Evolutionary conservation across 2,329 filamentous ascomycete species (phyloP), one percentile per base, ranked within the genome.

Genomic region (Penicillium sp.): DNA sequence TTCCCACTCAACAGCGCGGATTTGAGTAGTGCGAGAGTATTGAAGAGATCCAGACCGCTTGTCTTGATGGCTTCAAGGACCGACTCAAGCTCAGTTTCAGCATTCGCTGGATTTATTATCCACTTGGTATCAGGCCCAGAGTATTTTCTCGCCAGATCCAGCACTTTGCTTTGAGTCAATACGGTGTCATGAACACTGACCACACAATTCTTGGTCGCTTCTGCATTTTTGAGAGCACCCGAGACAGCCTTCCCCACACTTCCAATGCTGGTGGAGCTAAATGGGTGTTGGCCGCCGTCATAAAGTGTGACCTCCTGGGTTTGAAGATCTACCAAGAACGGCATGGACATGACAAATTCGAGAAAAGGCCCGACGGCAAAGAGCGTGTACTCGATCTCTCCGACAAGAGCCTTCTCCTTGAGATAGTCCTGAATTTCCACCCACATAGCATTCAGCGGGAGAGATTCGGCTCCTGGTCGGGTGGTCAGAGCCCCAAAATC

Each of bases 331-430:
- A 36, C 49, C 16, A 55, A 32, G 24, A 55, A 55, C 2, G 48
- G 42, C 36, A 42, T 51, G 5, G 53, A 51, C 42, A 55, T 55
- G 29, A 55, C 53, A 39, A 47, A 55, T 38, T 55, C 48, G 22
- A 55, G 18, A 22, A 55, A 45, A 5, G 48, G 38, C 13, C 53
- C 48, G 32, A 55, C 42, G 5, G 41, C 53, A 34, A 55, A 51
- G 7, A 55, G 34, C 2, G 42, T 51, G 29, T 55, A 50, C 21
- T 55, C 48, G 1, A 55, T 55, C 1, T 55, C 16, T 43, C 52
- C 47, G 2, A 7, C 13, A 0, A 50, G 29, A 1, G 52, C 47
- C 18, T 54, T 51, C 3, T 43, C 47, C 38, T 43, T 46, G 34
- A 51, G 48, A 32, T 50, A 55, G 1, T 21, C 31, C 14, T 54